Base-by-base conservation (phyloP, 805 yeast species). In the Clavispora fructus region DNA sequence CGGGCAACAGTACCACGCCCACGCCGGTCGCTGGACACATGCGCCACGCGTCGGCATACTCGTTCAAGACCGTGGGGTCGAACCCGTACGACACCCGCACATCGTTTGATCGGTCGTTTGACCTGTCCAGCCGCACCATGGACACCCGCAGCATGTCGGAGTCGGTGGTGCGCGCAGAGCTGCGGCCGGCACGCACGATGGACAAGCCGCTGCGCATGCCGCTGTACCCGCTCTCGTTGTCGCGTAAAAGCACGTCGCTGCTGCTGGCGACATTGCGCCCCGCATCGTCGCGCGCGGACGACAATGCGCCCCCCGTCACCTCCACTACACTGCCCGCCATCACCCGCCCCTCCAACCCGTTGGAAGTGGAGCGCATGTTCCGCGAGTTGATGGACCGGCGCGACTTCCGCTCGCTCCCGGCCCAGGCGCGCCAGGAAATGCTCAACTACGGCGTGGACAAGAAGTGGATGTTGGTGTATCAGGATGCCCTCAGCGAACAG, bases 381-480 rank as follows among this genome's bases (percentile, higher is more conserved):
- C 75, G 80, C 44, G 90, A 85, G 48, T 77, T 91, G 50, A 85
- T 91, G 92, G 83, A 79, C 43, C 81, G 82, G 55, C 79, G 97
- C 57, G 95, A 91, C 61, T 85, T 88, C 65, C 80, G 72, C 42
- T 71, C 77, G 32, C 68, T 85, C 29, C 87, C 96, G 0, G 79
- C 79, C 25, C 79, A 78, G 43, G 96, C 94, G 3, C 82, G 83
- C 53, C 77, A 73, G 46, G 94, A 87, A 59, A 82, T 92, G 86
- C 73, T 80, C 57, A 78, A 77, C 54, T 90, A 85, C 60, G 78
- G 85, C 38, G 69, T 79, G 0, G 87, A 85, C 41, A 87, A 89
- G 57, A 92, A 92, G 65, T 90, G 97, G 96, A 82, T 87, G 84
- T 74, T 91, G 53, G 84, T 91, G 35, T 81, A 85, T 53, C 97